phyloP scores from a whole-genome alignment of 2,329 filamentous ascomycete species.

The Talaromyces verruculosus region DNA sequence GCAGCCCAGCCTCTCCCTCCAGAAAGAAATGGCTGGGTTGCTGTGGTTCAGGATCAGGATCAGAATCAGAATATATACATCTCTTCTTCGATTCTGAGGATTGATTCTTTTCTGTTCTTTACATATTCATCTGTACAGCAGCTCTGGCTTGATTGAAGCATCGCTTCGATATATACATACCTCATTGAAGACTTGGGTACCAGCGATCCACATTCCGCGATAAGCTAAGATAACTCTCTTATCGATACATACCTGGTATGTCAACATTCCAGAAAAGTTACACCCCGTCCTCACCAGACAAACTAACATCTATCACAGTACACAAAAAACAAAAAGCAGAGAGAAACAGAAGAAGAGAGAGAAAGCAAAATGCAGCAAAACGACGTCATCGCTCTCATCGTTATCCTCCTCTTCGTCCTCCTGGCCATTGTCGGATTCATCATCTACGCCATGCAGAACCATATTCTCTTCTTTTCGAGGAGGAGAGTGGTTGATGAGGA shows the following conservation, averaged over 20 bases:
- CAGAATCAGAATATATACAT: not conserved
- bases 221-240: slow-evolving; percentile 22
- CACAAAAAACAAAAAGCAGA: not conserved
- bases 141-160: no score
- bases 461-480: slow-evolving; percentile 32
- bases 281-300: not conserved
- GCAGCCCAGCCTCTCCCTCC: slow-evolving; percentile 5
- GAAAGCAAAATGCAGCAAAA: slow-evolving; percentile 37
- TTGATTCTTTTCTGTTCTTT: not conserved
- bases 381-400: slow-evolving; percentile 51
- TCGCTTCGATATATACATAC: not conserved
- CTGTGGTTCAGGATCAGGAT: not conserved
- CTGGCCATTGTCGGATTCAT: slow-evolving; percentile 45
- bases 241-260: not conserved
- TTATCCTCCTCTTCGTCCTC: slow-evolving; percentile 51
- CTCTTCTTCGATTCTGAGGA: not conserved
- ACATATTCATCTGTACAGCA: not conserved
- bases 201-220: slow-evolving; percentile 8
- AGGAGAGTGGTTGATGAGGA: slow-evolving; percentile 34
- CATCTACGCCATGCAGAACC: slow-evolving; percentile 37
- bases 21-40: slow-evolving; percentile 13
- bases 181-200: not conserved
- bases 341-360: not conserved
- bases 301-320: not conserved
- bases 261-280: slow-evolving; percentile 5